Conservation (phyloP, 2,329 filamentous ascomycete genomes). For the Fusarium newnesense region DNA sequence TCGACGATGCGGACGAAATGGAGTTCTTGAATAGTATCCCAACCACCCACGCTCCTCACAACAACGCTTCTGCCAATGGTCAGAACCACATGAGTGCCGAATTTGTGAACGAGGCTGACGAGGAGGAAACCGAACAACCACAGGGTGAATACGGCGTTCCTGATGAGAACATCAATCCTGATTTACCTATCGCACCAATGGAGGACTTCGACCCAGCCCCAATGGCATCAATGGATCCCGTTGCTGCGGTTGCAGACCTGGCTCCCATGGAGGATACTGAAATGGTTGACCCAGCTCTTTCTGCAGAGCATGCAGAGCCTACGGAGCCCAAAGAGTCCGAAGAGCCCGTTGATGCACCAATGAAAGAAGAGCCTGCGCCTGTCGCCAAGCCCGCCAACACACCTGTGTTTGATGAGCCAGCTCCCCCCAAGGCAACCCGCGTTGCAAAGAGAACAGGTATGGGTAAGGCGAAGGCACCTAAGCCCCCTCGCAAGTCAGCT, state of each 20-base stretch:
- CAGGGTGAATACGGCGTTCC: constrained; percentile 22
- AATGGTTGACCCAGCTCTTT: constrained; percentile 36
- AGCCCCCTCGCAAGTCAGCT: constrained; percentile 30
- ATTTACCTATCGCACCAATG: constrained; percentile 46
- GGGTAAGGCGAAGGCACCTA: constrained; percentile 33
- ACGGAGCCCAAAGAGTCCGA: constrained; percentile 1
- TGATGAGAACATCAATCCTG: constrained; percentile 41
- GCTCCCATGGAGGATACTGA: constrained; percentile 26
- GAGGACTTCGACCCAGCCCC: constrained; percentile 30
- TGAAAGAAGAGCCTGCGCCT: constrained; percentile 12
- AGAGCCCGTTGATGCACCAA: neutral
- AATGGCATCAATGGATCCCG: constrained; percentile 26
- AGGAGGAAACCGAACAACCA: constrained; percentile 33
- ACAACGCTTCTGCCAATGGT: constrained; percentile 1
- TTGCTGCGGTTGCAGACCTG: constrained; percentile 11
- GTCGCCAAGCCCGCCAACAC: constrained; percentile 19
- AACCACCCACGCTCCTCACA: constrained; percentile 11
- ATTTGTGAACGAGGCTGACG: constrained; percentile 46
- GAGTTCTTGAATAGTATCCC: constrained; percentile 43
- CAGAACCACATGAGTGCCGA: constrained; percentile 41
- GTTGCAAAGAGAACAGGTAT: constrained; percentile 40
- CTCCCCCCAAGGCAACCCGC: constrained; percentile 41
- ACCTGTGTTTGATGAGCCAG: constrained; percentile 33
- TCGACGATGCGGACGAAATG: constrained; percentile 49
- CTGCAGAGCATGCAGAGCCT: constrained; percentile 21